Evolutionary conservation across 2,329 filamentous ascomycete species (phyloP).

Genomic region (Penicillium sp.): DNA sequence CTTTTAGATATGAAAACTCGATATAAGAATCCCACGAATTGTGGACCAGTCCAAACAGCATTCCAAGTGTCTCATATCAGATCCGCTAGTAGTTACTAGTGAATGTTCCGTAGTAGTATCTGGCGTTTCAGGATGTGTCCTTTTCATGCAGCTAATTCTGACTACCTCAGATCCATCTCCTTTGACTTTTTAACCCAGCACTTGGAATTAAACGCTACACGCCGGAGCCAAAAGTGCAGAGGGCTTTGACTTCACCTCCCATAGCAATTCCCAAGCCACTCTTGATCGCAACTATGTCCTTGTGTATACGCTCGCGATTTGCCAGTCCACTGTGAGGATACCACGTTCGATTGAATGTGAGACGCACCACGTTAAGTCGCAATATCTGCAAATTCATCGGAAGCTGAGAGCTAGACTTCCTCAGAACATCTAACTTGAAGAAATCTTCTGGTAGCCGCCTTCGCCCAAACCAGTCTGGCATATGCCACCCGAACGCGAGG

Average conservation of each 20-base stretch:
- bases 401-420: background rate
- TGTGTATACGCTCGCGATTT: slow-evolving; percentile 3
- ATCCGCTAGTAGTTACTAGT: background rate
- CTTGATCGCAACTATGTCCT: slow-evolving; percentile 30
- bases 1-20: background rate
- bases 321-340: slow-evolving; percentile 1
- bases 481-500: slow-evolving; percentile 3
- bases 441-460: slow-evolving; percentile 1
- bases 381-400: slow-evolving; percentile 1
- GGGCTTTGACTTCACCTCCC: background rate
- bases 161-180: too few species aligned
- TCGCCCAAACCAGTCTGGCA: slow-evolving; percentile 9
- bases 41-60: background rate
- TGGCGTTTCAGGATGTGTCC: background rate
- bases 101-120: background rate
- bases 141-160: background rate
- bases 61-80: background rate
- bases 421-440: slow-evolving; percentile 4
- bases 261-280: background rate
- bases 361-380: slow-evolving; percentile 8
- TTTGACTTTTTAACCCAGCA: too few species aligned
- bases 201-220: background rate
- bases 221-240: background rate
- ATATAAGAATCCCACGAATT: background rate
- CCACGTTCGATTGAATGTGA: slow-evolving; percentile 2